Conservation (phyloP, 2,329 filamentous ascomycete species). For the Amphichorda felina region DNA sequence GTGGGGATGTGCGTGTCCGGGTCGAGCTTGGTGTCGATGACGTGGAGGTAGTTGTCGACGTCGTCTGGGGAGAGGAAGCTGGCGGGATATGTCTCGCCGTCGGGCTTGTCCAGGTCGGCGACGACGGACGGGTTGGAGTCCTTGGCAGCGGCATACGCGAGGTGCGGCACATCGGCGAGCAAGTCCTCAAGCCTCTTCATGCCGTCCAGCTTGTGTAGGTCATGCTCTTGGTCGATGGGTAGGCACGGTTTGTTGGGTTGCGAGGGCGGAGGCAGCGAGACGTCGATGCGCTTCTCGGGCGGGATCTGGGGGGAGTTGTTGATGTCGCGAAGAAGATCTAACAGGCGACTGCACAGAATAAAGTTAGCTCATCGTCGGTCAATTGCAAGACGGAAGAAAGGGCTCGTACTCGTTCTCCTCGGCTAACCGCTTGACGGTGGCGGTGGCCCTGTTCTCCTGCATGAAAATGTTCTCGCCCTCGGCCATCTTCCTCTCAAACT, state of each 20-base stretch:
- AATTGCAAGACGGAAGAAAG: constrained; percentile 8
- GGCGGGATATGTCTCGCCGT: constrained; percentile 44
- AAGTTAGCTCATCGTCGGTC: not conserved
- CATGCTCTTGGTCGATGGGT: constrained; percentile 16
- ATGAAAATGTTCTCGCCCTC: constrained; percentile 74
- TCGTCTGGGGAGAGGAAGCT: constrained; percentile 59
- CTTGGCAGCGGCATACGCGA: constrained; percentile 38
- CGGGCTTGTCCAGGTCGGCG: constrained; percentile 34
- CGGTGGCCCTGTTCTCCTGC: constrained; percentile 68
- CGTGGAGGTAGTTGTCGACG: constrained; percentile 61
- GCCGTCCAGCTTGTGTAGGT: constrained; percentile 27
- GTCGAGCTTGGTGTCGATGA: constrained; percentile 43
- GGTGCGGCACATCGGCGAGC: constrained; percentile 39
- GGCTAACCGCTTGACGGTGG: constrained; percentile 71
- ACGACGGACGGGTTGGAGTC: constrained; percentile 50
- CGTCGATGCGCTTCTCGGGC: constrained; percentile 60
- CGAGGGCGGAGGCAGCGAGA: constrained; percentile 37
- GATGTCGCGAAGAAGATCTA: constrained; percentile 81
- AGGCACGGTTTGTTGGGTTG: constrained; percentile 7
- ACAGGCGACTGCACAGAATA: constrained; percentile 52
- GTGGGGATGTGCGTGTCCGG: constrained; percentile 31
- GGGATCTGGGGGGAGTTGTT: constrained; percentile 76
- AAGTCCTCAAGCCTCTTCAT: constrained; percentile 38
- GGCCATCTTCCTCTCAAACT: constrained; percentile 67
- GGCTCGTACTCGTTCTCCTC: constrained; percentile 79